Conservation (phyloP, 805 yeast genomes). For the Candida montana region DNA sequence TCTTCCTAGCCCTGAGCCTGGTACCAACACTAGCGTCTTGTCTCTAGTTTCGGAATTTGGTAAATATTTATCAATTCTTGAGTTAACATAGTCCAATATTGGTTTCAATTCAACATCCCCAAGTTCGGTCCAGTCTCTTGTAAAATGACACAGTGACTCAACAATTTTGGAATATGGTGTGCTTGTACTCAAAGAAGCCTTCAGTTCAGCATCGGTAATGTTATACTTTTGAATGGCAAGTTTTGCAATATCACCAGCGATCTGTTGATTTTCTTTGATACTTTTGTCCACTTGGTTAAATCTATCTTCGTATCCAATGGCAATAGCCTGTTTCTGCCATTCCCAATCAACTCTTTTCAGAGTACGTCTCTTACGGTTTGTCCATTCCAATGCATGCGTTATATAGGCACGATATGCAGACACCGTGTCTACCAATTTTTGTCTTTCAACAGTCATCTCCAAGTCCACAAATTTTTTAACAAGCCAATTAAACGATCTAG, state of each 20-base stretch:
- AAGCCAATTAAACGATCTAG: conserved; percentile 19
- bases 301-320: conserved; percentile 50
- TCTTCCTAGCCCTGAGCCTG: conserved; percentile 87
- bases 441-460: conserved; percentile 20
- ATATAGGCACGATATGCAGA: conserved; percentile 43
- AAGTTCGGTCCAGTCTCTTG: conserved; percentile 67
- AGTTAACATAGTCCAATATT: conserved; percentile 44
- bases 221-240: conserved; percentile 31
- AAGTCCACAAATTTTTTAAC: conserved; percentile 18
- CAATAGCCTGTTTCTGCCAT: conserved; percentile 50
- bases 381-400: conserved; percentile 35
- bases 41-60: conserved; percentile 20
- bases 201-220: conserved; percentile 40
- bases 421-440: conserved; percentile 34
- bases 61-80: conserved; percentile 34
- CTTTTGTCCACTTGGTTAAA: conserved; percentile 43
- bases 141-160: conserved; percentile 69
- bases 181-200: conserved; percentile 19
- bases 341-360: conserved; percentile 45
- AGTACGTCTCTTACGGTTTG: conserved; percentile 38
- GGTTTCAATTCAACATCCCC: conserved; percentile 49
- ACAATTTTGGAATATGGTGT: conserved; percentile 42
- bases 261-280: conserved; percentile 40
- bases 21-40: conserved; percentile 57
- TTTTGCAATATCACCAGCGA: conserved; percentile 42